Evolutionary conservation across 2,329 filamentous ascomycete genomes (phyloP).

Genomic region (Venturia effusa): DNA sequence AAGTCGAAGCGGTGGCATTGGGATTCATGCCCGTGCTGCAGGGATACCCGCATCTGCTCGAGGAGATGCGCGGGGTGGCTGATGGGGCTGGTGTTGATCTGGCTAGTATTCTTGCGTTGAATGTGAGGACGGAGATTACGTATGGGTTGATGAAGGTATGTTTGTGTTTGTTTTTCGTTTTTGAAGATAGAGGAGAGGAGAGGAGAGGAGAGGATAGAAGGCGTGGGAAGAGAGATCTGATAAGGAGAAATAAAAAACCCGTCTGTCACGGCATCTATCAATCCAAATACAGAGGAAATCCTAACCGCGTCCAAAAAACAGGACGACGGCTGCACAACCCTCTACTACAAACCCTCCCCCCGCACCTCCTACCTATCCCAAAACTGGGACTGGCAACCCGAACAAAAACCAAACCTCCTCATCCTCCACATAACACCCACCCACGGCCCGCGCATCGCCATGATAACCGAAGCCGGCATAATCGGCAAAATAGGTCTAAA

Average conservation of each 20-base stretch:
- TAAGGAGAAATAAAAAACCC: too few relatives aligned
- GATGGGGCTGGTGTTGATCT: slow-evolving; percentile 36
- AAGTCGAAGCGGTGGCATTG: slow-evolving; percentile 35
- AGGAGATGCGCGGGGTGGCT: slow-evolving; percentile 37
- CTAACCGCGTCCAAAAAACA: too few relatives aligned
- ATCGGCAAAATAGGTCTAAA: slow-evolving; percentile 60
- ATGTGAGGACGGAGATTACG: slow-evolving; percentile 46
- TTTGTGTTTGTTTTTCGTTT: too few relatives aligned
- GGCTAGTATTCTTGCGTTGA: slow-evolving; percentile 46
- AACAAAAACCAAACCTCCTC: slow-evolving; percentile 40
- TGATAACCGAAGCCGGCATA: slow-evolving; percentile 50
- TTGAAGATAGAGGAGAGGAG: too few relatives aligned
- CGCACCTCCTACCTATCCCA: slow-evolving; percentile 37
- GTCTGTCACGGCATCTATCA: too few relatives aligned
- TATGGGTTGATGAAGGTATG: slow-evolving; percentile 41
- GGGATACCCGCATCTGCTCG: slow-evolving; percentile 32
- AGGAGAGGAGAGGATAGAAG: too few relatives aligned
- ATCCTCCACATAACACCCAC: slow-evolving; percentile 33
- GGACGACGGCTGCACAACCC: slow-evolving; percentile 44
- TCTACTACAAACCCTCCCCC: slow-evolving; percentile 33
- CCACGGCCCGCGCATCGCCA: slow-evolving; percentile 35
- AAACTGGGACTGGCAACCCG: slow-evolving; percentile 51
- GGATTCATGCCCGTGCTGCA: slow-evolving; percentile 36
- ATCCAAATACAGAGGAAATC: too few relatives aligned
- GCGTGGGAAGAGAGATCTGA: too few relatives aligned